Evolutionary conservation across 345 rosid species (phyloP).

Genomic region (Noccaea caerulescens): DNA sequence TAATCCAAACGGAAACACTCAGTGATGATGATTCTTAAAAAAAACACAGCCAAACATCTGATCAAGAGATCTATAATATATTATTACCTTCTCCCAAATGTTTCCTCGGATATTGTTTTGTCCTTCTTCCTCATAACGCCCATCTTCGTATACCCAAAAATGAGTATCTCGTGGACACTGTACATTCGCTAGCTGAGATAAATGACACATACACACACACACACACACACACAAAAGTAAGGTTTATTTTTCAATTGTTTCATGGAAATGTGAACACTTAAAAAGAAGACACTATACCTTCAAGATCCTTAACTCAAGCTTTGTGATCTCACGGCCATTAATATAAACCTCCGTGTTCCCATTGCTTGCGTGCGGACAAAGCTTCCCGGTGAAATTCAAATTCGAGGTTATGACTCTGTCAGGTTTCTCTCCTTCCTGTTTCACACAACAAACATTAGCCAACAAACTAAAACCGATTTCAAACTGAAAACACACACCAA

Average conservation of each 20-base stretch:
- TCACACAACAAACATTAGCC: conserved; percentile 37
- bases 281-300: conserved; percentile 50
- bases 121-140: conserved; percentile 92
- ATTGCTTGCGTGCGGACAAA: conserved; percentile 72
- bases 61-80: no score
- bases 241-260: not conserved
- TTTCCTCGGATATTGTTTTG: conserved; percentile 90
- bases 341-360: conserved; percentile 92
- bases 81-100: conserved; percentile 83
- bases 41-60: not conserved
- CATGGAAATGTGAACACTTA: not conserved
- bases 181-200: conserved; percentile 73
- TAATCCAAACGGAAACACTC: conserved; percentile 39
- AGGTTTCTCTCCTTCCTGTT: conserved; percentile 96
- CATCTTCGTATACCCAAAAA: conserved; percentile 95
- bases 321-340: conserved; percentile 94
- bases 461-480: not conserved
- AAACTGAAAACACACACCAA: conserved; percentile 2
- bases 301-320: conserved; percentile 75
- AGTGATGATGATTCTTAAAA: not conserved
- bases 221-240: not conserved
- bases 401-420: conserved; percentile 82
- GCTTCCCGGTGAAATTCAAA: conserved; percentile 84
- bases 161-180: conserved; percentile 90
- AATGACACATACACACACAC: conserved; percentile 23